Evolutionary conservation across 1,284 basidiomycete species (phyloP).

Genomic region (Meira miltonrushii): DNA sequence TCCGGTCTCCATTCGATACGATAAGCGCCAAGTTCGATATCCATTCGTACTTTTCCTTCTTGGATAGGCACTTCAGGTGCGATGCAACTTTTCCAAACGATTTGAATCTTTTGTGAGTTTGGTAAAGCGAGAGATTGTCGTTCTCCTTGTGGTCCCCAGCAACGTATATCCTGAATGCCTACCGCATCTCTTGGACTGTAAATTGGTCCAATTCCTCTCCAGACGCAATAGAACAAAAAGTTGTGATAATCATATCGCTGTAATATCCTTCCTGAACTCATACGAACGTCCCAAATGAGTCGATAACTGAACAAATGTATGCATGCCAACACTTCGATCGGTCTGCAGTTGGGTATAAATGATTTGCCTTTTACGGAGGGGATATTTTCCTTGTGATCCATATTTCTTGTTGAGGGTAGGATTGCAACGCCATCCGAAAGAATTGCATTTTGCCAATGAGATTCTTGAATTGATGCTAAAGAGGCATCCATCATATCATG

Average conservation of each 20-base stretch:
- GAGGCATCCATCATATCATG: neutral
- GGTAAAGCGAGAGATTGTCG: constrained; percentile 21
- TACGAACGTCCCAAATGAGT: constrained; percentile 35
- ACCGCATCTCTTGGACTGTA: constrained; percentile 30
- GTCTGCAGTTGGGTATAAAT: constrained; percentile 10
- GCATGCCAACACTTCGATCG: constrained; percentile 31
- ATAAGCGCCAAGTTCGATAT: constrained; percentile 27
- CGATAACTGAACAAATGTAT: constrained; percentile 31
- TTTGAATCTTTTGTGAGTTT: constrained; percentile 21
- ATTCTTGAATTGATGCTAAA: no score
- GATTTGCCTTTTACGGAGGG: neutral
- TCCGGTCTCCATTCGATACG: constrained; percentile 21
- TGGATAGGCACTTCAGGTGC: constrained; percentile 15
- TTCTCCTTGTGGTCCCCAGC: constrained; percentile 21
- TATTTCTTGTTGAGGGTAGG: no score
- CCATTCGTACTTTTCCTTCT: constrained; percentile 30
- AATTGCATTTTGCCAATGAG: no score
- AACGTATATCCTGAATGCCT: constrained; percentile 28
- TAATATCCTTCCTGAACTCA: constrained; percentile 32
- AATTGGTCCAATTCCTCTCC: constrained; percentile 34
- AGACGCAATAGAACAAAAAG: constrained; percentile 37
- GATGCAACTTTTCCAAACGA: constrained; percentile 25
- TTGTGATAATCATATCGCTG: constrained; percentile 27
- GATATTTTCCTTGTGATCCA: neutral
- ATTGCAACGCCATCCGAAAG: no score